Base-by-base conservation (phyloP, 2,329 filamentous ascomycete species). In the Didymella exigua region DNA sequence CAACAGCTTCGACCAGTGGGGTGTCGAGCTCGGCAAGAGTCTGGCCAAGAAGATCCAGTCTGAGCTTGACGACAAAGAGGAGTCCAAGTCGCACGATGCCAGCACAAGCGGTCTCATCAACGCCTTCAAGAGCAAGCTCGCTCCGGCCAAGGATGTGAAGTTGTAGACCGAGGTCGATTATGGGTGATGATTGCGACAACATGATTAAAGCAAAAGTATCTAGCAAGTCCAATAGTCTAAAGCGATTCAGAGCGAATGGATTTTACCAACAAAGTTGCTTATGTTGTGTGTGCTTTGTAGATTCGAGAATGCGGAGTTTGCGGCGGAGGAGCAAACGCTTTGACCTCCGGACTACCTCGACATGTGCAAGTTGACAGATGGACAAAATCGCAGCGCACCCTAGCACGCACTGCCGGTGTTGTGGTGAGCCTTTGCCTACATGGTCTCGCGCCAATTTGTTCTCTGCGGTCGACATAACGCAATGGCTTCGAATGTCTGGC, bases 1-100 rank as follows among this genome's bases (percentile, higher is more conserved):
- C 83, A 99, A 99, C 86, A 92, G 89, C 72, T 99, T 98, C 75
- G 95, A 99, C 81, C 95, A 99, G 83, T 99, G 95, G 95, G 95
- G 95, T 79, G 95, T 99, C 38, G 95, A 99, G 84, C 82, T 99
- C 59, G 95, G 95, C 77, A 99, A 99, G 88, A 87, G 89, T 34
- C 82, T 99, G 64, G 95, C 95, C 59, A 98, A 84, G 78, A 82
- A 82, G 73, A 84, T 78, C 54, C 73, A 79, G 61, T 76, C 79
- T 71, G 95, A 99, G 83, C 84, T 99, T 55, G 92, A 97, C 63
- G 84, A 88, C 73, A 77, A 84, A n/a, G 90, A 86, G 58, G 86
- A 85, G 67, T 87, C 87, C 49, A 80, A 81, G 55, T 85, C 84
- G 54, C 95, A 99, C 78, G 95, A 99, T 76, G 81, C 86, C 59